Evolutionary conservation across 495 filamentous ascomycete species (phyloP).

Genomic region (Tuber borchii): DNA sequence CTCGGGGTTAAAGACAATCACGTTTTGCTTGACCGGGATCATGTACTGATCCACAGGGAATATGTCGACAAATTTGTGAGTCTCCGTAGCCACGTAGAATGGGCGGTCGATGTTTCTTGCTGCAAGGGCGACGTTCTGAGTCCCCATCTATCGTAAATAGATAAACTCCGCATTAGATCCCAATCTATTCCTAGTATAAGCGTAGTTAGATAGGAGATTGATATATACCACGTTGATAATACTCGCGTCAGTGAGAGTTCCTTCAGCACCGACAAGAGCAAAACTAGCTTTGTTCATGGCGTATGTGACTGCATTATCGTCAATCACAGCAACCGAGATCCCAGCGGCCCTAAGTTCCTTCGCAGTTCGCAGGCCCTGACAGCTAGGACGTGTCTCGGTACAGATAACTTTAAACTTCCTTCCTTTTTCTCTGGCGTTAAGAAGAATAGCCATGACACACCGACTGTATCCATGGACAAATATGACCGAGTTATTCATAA

Average conservation of each 20-base stretch:
- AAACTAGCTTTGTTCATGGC: constrained; percentile 73
- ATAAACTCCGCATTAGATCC: not conserved
- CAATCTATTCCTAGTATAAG: not conserved
- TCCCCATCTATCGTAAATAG: constrained; percentile 59
- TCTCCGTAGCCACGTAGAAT: constrained; percentile 88
- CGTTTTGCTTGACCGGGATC: constrained; percentile 65
- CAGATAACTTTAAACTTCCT: constrained; percentile 80
- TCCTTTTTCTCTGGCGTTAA: constrained; percentile 61
- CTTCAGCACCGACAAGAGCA: constrained; percentile 88
- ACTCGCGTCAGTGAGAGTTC: constrained; percentile 87
- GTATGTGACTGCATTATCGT: constrained; percentile 73
- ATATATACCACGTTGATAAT: constrained; percentile 55
- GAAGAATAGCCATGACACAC: constrained; percentile 70
- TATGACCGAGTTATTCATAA: constrained; percentile 68
- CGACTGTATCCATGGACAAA: constrained; percentile 82
- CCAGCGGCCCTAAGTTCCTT: constrained; percentile 62
- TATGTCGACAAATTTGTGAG: constrained; percentile 84
- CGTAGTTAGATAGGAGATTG: not conserved
- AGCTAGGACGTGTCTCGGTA: constrained; percentile 55
- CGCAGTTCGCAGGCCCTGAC: constrained; percentile 55
- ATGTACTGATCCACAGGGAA: constrained; percentile 75
- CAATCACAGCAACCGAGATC: constrained; percentile 77
- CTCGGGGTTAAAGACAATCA: constrained; percentile 58
- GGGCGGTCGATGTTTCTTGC: constrained; percentile 70
- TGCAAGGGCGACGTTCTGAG: constrained; percentile 78